These are phyloP conservation scores for Geranium rotundifolium DNA, from an alignment of 345 rosid species.

Conservation along the genomic window DNA sequence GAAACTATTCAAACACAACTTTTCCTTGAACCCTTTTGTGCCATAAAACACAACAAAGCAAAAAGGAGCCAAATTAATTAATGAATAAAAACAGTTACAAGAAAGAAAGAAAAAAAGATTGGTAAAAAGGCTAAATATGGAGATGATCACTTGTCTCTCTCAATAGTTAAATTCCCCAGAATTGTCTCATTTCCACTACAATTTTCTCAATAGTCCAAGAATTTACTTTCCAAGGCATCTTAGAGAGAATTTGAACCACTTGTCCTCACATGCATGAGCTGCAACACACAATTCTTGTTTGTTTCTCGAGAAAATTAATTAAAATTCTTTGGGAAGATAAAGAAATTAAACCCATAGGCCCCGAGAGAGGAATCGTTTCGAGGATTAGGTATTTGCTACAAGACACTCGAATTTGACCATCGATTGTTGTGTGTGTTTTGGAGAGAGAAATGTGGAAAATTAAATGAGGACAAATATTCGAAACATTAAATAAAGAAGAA, in stretches of 20 bases:
- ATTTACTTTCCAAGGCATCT: constrained; percentile 32
- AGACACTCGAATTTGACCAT: constrained; percentile 15
- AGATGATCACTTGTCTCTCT: neutral
- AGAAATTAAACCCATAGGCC: neutral
- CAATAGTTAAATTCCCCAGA: constrained; percentile 4
- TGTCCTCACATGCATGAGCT: constrained; percentile 13
- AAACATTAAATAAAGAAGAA: constrained; percentile 16
- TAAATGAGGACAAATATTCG: constrained; percentile 28
- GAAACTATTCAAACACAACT: neutral
- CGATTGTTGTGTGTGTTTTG: neutral
- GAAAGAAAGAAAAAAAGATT: no score
- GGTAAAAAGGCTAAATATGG: neutral
- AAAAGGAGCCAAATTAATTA: neutral
- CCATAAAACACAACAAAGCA: neutral
- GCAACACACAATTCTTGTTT: neutral
- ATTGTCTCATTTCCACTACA: constrained; percentile 6
- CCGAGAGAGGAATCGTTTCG: constrained; percentile 16
- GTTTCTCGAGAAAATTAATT: neutral
- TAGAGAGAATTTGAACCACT: constrained; percentile 22
- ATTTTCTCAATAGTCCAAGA: constrained; percentile 19
- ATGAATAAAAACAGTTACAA: neutral
- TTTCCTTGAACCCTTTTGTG: neutral
- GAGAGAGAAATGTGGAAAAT: constrained; percentile 5
- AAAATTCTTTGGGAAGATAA: constrained; percentile 13
- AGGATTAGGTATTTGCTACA: constrained; percentile 19